These are phyloP conservation scores for Suillus tomentosus DNA, from an alignment of 768 basidiomycete species.

Conservation along the genomic window DNA sequence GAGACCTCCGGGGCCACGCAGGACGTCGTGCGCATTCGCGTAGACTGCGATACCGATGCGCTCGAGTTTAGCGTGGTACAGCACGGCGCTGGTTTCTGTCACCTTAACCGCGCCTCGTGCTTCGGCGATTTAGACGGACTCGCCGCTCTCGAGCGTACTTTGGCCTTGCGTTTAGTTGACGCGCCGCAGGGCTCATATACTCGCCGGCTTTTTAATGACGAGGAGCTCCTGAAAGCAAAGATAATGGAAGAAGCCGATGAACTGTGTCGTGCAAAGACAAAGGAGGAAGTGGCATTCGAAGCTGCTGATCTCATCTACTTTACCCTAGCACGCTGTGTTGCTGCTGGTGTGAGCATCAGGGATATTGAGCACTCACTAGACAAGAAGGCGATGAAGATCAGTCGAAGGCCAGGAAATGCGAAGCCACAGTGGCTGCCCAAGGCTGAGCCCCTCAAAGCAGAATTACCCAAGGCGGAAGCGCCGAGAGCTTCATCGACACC, in stretches of 20 bases:
- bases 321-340: slow-evolving; percentile 79
- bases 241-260: slow-evolving; percentile 99
- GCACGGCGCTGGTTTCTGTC: slow-evolving; percentile 92
- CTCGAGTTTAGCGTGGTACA: slow-evolving; percentile 90
- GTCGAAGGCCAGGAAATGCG: slow-evolving; percentile 86
- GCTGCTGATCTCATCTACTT: slow-evolving; percentile 96
- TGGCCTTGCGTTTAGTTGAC: slow-evolving; percentile 66
- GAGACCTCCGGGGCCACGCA: slow-evolving; percentile 96
- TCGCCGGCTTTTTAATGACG: slow-evolving; percentile 78
- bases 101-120: slow-evolving; percentile 84
- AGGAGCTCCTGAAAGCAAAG: slow-evolving; percentile 83
- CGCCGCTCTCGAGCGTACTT: slow-evolving; percentile 75
- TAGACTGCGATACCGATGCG: slow-evolving; percentile 93
- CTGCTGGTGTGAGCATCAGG: slow-evolving; percentile 75
- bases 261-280: slow-evolving; percentile 78
- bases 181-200: slow-evolving; percentile 96
- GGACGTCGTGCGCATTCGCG: slow-evolving; percentile 75
- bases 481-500: slow-evolving; percentile 32
- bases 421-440: slow-evolving; percentile 72
- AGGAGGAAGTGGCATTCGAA: slow-evolving; percentile 89
- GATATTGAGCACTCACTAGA: slow-evolving; percentile 88
- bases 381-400: slow-evolving; percentile 82
- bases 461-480: slow-evolving; percentile 18
- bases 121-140: slow-evolving; percentile 85
- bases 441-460: slow-evolving; percentile 18